phyloP scores from a whole-genome alignment of 345 rosid species.

The Eucalyptus grandis region DNA sequence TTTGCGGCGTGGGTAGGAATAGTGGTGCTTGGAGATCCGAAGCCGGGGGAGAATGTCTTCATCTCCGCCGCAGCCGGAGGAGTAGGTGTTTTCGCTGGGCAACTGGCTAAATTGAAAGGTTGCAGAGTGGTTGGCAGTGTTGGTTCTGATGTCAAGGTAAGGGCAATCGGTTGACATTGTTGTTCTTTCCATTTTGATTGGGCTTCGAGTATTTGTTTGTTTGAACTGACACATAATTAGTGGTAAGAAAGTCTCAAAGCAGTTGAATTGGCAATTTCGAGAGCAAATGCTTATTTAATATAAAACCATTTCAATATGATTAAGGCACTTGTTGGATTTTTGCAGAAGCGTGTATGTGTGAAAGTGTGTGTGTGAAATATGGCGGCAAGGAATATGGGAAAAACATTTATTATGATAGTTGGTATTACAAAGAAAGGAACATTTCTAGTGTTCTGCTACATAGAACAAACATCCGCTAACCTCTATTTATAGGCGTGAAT shows the following conservation, averaged over 20 bases:
- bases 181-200: neutral
- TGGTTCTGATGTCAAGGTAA: constrained; percentile 26
- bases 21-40: constrained; percentile 13
- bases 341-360: too few relatives aligned
- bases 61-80: constrained; percentile 39
- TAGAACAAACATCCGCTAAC: too few relatives aligned
- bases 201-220: neutral
- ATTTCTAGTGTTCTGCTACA: too few relatives aligned
- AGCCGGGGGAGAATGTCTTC: constrained; percentile 14
- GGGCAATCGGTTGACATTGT: neutral
- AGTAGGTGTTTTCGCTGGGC: constrained; percentile 28
- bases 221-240: neutral
- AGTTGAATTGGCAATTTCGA: neutral
- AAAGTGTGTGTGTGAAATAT: too few relatives aligned
- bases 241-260: neutral
- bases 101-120: constrained; percentile 28
- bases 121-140: constrained; percentile 27
- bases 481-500: too few relatives aligned
- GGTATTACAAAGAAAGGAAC: too few relatives aligned
- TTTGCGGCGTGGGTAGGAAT: constrained; percentile 35
- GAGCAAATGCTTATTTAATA: neutral
- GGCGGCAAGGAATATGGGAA: too few relatives aligned
- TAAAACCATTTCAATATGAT: neutral
- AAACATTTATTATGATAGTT: too few relatives aligned
- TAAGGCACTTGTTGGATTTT: neutral